Percentiles rank a stretch among this genome's conserved stretches.
These are phyloP conservation scores for Solanum dulcamara DNA, from an alignment of 257 asterid genomes.

Conservation along the genomic window DNA sequence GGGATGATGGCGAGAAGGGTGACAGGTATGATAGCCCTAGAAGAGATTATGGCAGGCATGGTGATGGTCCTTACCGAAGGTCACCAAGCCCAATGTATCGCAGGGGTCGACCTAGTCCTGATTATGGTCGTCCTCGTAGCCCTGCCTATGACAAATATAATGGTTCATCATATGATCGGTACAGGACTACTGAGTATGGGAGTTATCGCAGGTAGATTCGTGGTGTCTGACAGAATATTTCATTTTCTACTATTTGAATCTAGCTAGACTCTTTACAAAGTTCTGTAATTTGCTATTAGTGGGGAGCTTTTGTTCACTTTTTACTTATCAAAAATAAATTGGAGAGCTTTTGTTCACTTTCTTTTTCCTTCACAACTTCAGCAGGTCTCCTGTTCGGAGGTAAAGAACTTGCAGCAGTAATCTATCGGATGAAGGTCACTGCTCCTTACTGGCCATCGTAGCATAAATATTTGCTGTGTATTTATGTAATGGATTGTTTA, in stretches of 20 bases:
- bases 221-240: neutral
- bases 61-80: constrained; percentile 48
- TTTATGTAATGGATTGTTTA: neutral
- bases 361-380: constrained; percentile 1
- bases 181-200: constrained; percentile 61
- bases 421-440: neutral
- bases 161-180: constrained; percentile 46
- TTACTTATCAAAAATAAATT: neutral
- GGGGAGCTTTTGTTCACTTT: neutral
- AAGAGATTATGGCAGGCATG: constrained; percentile 48
- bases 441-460: neutral
- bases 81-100: constrained; percentile 55
- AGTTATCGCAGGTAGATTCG: constrained; percentile 45
- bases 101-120: constrained; percentile 71
- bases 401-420: constrained; percentile 21
- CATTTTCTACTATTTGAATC: neutral
- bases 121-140: constrained; percentile 59
- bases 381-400: constrained; percentile 53
- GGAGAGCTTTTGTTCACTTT: neutral
- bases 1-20: constrained; percentile 77
- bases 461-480: neutral
- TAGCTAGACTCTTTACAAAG: neutral
- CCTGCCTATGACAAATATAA: constrained; percentile 56
- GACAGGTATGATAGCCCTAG: constrained; percentile 49
- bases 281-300: neutral